Base-by-base conservation (phyloP, 345 rosid genomes). In the Luvunga scandens region DNA sequence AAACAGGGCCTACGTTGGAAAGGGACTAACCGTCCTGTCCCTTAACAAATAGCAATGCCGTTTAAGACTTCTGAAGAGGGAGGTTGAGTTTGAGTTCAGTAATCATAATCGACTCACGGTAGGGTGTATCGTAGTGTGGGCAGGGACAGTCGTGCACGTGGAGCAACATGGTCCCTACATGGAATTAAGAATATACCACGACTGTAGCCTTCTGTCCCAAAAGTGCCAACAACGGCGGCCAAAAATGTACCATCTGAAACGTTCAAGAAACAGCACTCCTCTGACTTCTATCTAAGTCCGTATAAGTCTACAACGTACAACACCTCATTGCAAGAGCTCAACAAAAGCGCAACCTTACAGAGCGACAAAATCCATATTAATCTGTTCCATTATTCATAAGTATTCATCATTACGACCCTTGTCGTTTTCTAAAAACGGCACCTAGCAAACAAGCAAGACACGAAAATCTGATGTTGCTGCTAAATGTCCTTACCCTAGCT, bases 401-500 rank as follows among this genome's bases (percentile, higher is more conserved):
- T 3, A 19, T 5, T 53, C 57, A 4, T 53, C 57, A 5, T 4
- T 53, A 53, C 57, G 57, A 19, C 57, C 22, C 57, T 53, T 53
- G 57, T 53, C 57, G 7, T 53, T 53, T 53, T 53, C 2, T 53
- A 18, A 14, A 19, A 19, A 18, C 22, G 0, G 57, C 57, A 2
- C 50, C 1, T 45, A 3, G 50, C 1, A 53, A 38, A 22, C 71
- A 21, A 34, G 25, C 50, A 24, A 7, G 38, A 18, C 61, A 5
- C 2, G 1, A 33, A 28, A 34, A 1, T 22, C 13, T 62, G 34
- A 88, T 87, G 90, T 28, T 81, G 82, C 36, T 81, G 50, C 21
- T 83, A 30, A 83, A 84, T 34, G 83, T 79, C 25, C 21, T 82
- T 22, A 71, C 83, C n/a, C 33, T 86, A 14, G 77, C 81, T 30